phyloP scores from a whole-genome alignment of 2,329 filamentous ascomycete genomes.

The Helminthosporium solani region DNA sequence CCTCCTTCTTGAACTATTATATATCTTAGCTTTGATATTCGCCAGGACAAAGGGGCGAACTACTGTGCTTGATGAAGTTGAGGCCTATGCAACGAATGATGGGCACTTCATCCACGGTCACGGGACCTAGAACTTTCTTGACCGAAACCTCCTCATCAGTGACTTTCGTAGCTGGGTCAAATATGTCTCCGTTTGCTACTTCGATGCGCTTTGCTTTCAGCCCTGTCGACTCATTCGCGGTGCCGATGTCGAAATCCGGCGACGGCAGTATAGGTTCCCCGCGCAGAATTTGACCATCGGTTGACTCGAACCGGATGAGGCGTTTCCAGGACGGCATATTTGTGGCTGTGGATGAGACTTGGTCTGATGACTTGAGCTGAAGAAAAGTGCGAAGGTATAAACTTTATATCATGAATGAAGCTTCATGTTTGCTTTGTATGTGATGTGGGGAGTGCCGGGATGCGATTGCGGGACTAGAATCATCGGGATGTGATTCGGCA shows the following conservation, averaged over 20 bases:
- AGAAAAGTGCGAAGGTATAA: not conserved
- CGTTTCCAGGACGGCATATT: slow-evolving; percentile 50
- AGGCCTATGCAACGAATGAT: slow-evolving; percentile 61
- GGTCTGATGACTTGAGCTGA: not conserved
- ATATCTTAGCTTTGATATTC: not conserved
- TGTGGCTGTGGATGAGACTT: not conserved
- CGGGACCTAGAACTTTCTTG: slow-evolving; percentile 55
- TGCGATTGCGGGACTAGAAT: slow-evolving; percentile 2
- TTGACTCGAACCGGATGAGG: slow-evolving; percentile 57
- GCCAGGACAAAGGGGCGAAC: no score
- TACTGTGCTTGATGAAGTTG: slow-evolving; percentile 61
- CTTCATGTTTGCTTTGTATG: not conserved
- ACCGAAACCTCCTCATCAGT: slow-evolving; percentile 58
- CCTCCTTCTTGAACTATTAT: slow-evolving; percentile 55
- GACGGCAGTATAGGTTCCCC: slow-evolving; percentile 55
- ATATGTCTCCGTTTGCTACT: slow-evolving; percentile 51
- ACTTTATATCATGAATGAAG: not conserved
- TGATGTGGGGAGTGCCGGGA: slow-evolving; percentile 8
- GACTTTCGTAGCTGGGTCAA: slow-evolving; percentile 52
- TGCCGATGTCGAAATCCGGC: slow-evolving; percentile 52
- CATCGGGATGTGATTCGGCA: slow-evolving; percentile 4
- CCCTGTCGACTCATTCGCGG: slow-evolving; percentile 48
- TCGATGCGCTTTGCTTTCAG: slow-evolving; percentile 56
- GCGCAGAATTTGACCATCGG: slow-evolving; percentile 52
- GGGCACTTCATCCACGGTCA: slow-evolving; percentile 54